phyloP scores from a whole-genome alignment of 2,329 filamentous ascomycete species.

The Epichloe coenophiala region DNA sequence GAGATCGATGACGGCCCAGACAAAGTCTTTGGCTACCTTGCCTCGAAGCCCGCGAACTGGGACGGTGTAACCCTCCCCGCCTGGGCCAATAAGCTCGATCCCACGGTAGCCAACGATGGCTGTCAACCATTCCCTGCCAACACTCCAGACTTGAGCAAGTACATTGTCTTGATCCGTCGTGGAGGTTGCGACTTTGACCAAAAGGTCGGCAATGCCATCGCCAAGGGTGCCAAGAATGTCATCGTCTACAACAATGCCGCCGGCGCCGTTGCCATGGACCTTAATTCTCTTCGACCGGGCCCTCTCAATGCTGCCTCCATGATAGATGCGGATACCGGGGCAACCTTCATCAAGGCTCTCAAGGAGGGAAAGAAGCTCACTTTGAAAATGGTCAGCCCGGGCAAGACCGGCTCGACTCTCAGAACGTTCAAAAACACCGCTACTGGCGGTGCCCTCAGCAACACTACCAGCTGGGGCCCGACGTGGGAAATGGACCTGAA shows the following conservation, averaged over 20 bases:
- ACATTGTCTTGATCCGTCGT: conserved; percentile 46
- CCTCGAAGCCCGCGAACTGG: conserved; percentile 29
- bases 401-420: conserved; percentile 18
- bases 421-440: conserved; percentile 15
- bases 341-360: conserved; percentile 29
- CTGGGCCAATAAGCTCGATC: conserved; percentile 36
- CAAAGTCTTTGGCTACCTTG: conserved; percentile 28
- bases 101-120: conserved; percentile 31
- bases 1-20: conserved; percentile 21
- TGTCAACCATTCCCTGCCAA: conserved; percentile 37
- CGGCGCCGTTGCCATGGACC: conserved; percentile 21
- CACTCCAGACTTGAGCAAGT: conserved; percentile 41
- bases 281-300: conserved; percentile 13
- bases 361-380: conserved; percentile 28
- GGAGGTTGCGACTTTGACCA: conserved; percentile 41
- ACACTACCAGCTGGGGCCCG: conserved; percentile 46
- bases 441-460: conserved; percentile 38
- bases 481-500: conserved; percentile 44
- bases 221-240: conserved; percentile 44
- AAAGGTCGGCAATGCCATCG: conserved; percentile 39
- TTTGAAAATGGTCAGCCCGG: conserved; percentile 29
- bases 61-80: conserved; percentile 31
- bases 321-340: conserved; percentile 27
- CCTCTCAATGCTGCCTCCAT: conserved; percentile 25
- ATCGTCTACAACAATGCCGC: conserved; percentile 45